phyloP scores from a whole-genome alignment of 1,284 basidiomycete genomes.

The Tilletia setariae region DNA sequence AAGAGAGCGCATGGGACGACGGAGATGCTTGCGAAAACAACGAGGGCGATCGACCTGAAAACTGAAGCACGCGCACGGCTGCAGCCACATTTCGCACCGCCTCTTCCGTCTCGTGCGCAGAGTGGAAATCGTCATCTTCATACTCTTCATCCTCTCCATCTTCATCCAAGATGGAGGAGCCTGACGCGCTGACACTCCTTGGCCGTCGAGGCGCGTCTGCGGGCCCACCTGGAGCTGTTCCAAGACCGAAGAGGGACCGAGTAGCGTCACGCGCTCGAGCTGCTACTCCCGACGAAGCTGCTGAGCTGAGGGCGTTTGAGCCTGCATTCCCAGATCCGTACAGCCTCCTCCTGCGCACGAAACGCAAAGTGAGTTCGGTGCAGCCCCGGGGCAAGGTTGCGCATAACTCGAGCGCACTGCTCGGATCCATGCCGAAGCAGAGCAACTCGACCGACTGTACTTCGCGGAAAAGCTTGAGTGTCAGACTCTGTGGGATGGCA shows the following conservation, averaged over 20 bases:
- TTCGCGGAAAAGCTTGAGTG: conserved; percentile 35
- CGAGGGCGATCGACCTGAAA: conserved; percentile 2
- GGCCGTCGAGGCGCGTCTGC: too few species aligned
- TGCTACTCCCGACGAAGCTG: not conserved
- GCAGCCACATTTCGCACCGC: conserved; percentile 8
- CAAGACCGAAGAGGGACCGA: conserved; percentile 6
- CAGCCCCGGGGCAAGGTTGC: conserved; percentile 26
- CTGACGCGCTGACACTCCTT: too few species aligned
- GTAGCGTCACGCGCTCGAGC: conserved; percentile 6
- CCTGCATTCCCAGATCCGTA: not conserved
- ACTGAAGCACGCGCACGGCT: conserved; percentile 1
- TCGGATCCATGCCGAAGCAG: conserved; percentile 35
- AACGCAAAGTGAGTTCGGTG: conserved; percentile 29
- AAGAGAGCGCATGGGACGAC: conserved; percentile 27
- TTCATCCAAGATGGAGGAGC: not conserved
- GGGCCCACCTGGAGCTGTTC: not conserved
- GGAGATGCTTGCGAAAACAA: conserved; percentile 20
- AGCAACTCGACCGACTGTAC: conserved; percentile 34
- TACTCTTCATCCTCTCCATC: not conserved
- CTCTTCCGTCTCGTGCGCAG: conserved; percentile 12
- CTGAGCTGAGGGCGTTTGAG: not conserved
- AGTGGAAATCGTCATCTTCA: conserved; percentile 8
- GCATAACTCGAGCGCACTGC: conserved; percentile 29
- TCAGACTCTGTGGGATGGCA: conserved; percentile 34
- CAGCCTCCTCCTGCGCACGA: conserved; percentile 24